phyloP scores from a whole-genome alignment of 2,329 filamentous ascomycete species.

The Pseudophaeomoniella oleicola region DNA sequence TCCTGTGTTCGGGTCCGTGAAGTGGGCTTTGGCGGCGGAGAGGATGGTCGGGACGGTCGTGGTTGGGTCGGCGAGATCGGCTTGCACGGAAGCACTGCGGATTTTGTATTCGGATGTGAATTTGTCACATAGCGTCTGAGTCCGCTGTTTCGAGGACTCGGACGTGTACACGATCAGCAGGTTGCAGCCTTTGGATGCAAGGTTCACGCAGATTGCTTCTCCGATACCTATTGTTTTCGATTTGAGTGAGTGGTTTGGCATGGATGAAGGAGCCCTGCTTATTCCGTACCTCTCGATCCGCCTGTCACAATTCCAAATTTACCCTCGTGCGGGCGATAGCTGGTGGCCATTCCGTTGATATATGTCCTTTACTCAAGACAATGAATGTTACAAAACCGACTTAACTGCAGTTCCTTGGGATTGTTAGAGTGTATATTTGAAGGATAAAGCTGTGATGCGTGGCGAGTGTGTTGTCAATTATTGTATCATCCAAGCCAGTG shows the following conservation, averaged over 20 bases:
- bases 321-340: constrained; percentile 41
- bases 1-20: constrained; percentile 35
- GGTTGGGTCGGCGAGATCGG: constrained; percentile 51
- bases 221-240: constrained; percentile 54
- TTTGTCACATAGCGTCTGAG: constrained; percentile 38
- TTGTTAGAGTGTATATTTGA: too few species aligned
- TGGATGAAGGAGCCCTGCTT: constrained; percentile 2
- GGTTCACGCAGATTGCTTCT: constrained; percentile 50
- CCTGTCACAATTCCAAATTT: constrained; percentile 71
- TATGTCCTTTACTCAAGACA: too few species aligned
- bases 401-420: too few species aligned
- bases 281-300: constrained; percentile 52
- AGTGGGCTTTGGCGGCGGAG: constrained; percentile 42
- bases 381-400: too few species aligned
- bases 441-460: too few species aligned
- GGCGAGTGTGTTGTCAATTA: too few species aligned
- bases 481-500: too few species aligned
- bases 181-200: constrained; percentile 58
- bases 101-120: constrained; percentile 45
- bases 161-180: constrained; percentile 61
- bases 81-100: constrained; percentile 46
- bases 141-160: constrained; percentile 38
- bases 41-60: constrained; percentile 45
- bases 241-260: constrained; percentile 3
- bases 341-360: too few species aligned